Conservation (phyloP, 2,329 filamentous ascomycete species). For the Pyrenochaeta sp. region DNA sequence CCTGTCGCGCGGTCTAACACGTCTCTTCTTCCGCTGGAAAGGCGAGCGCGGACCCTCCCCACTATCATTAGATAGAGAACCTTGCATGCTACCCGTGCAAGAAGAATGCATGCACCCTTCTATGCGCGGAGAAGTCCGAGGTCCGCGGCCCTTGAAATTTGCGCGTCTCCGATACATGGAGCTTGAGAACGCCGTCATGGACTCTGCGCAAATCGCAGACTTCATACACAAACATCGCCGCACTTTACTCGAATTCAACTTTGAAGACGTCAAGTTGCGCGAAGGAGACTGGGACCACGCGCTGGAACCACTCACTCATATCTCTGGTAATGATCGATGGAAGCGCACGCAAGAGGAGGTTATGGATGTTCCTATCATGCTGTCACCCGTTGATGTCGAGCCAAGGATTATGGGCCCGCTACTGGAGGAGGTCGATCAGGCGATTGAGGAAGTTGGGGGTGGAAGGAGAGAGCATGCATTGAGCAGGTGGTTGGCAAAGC, state of each 20-base stretch:
- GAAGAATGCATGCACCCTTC: constrained; percentile 42
- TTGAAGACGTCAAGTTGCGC: constrained; percentile 76
- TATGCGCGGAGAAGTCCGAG: constrained; percentile 42
- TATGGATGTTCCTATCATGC: constrained; percentile 53
- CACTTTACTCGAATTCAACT: constrained; percentile 79
- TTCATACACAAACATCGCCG: constrained; percentile 73
- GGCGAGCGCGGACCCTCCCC: constrained; percentile 77
- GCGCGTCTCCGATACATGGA: constrained; percentile 72
- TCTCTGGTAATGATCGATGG: constrained; percentile 51
- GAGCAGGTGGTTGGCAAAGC: constrained; percentile 44
- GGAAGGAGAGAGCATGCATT: constrained; percentile 32
- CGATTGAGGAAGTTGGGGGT: constrained; percentile 31
- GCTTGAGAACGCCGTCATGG: constrained; percentile 76
- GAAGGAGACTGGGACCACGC: constrained; percentile 83
- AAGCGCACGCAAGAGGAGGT: constrained; percentile 52
- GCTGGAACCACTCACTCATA: constrained; percentile 71
- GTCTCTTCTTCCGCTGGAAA: constrained; percentile 80
- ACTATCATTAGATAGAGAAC: constrained; percentile 73
- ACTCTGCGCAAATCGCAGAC: constrained; percentile 72
- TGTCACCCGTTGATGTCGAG: constrained; percentile 44
- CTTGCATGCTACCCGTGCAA: constrained; percentile 68
- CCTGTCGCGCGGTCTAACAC: constrained; percentile 72
- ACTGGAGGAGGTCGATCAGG: constrained; percentile 41
- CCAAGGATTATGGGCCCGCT: constrained; percentile 47
- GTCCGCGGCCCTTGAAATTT: constrained; percentile 64